A percentile compares a stretch with the other conserved stretches of the same genome.
Evolutionary conservation across 179 eudicot species (phyloP).

Genomic region (Corrigiola litoralis): DNA sequence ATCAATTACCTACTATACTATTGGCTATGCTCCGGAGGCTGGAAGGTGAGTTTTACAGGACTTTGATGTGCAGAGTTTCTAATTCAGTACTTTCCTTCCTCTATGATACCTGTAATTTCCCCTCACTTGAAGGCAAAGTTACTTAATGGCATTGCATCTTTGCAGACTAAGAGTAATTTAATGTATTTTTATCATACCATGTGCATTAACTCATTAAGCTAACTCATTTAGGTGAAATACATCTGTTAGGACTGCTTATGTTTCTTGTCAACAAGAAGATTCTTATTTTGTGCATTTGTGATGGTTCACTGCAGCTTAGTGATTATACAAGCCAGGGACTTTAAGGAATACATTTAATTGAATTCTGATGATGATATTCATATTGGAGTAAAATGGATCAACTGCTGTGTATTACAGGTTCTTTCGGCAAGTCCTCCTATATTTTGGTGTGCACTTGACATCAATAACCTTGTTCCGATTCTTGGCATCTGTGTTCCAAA

Average conservation of each 20-base stretch:
- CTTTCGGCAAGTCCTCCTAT: conserved; percentile 59
- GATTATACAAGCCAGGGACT: too few species aligned
- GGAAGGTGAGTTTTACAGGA: conserved; percentile 47
- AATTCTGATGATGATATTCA: too few species aligned
- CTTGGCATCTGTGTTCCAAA: conserved; percentile 60
- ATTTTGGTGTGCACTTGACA: conserved; percentile 53
- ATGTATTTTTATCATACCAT: neutral
- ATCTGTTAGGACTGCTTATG: neutral
- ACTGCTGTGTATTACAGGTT: conserved; percentile 47
- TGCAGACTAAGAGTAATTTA: neutral
- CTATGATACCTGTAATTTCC: too few species aligned
- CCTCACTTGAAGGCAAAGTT: neutral
- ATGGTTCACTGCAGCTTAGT: neutral
- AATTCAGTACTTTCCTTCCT: neutral
- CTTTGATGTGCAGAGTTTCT: neutral
- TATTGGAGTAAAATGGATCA: neutral
- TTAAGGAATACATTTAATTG: too few species aligned
- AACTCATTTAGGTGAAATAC: neutral
- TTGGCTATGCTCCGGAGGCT: conserved; percentile 71
- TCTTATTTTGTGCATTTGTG: neutral
- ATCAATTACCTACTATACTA: conserved; percentile 64
- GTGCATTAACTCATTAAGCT: neutral
- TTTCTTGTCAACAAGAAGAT: neutral
- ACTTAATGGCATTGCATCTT: neutral
- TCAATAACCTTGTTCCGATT: conserved; percentile 68